Percentiles rank a stretch among this genome's conserved stretches.
Evolutionary conservation across 2,329 filamentous ascomycete species (phyloP).

Genomic region (Microsporum audouinii): DNA sequence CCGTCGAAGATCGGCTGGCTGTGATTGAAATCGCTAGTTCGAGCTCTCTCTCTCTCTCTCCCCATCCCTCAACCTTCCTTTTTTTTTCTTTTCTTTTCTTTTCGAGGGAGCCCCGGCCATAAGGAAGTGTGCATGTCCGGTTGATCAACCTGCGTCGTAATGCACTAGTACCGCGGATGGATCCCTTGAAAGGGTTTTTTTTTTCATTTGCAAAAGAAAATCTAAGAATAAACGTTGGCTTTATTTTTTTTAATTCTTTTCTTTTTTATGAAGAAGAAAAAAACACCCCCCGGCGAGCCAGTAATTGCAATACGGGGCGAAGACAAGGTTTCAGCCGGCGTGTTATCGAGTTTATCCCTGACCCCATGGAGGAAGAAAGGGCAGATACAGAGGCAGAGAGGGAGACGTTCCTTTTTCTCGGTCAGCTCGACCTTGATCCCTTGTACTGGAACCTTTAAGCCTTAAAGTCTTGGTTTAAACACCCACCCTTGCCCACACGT

Average conservation of each 20-base stretch:
- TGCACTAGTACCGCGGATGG: background rate
- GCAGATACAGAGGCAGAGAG: background rate
- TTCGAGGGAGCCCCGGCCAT: background rate
- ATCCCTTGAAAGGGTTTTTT: background rate
- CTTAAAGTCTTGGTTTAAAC: conserved; percentile 1
- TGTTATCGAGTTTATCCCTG: background rate
- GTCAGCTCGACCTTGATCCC: conserved; percentile 6
- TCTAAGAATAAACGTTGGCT: background rate
- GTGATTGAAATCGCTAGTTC: conserved; percentile 1
- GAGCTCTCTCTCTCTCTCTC: background rate
- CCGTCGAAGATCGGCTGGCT: background rate
- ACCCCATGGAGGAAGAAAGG: background rate
- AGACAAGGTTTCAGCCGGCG: background rate
- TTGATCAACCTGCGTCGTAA: conserved; percentile 3
- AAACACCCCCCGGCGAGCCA: background rate
- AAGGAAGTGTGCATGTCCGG: background rate
- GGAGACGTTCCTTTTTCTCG: background rate
- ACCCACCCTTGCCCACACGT: conserved; percentile 3
- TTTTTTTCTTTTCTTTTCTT: background rate
- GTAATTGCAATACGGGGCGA: conserved; percentile 1
- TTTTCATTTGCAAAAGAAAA: background rate
- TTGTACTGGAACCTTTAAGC: conserved; percentile 7
- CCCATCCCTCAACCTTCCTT: background rate
- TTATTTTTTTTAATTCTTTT: background rate
- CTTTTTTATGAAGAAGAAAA: no score